Percentiles rank a stretch among this genome's conserved stretches.
phyloP scores from a whole-genome alignment of 2,329 filamentous ascomycete genomes.

The Cercospora nicotianae region DNA sequence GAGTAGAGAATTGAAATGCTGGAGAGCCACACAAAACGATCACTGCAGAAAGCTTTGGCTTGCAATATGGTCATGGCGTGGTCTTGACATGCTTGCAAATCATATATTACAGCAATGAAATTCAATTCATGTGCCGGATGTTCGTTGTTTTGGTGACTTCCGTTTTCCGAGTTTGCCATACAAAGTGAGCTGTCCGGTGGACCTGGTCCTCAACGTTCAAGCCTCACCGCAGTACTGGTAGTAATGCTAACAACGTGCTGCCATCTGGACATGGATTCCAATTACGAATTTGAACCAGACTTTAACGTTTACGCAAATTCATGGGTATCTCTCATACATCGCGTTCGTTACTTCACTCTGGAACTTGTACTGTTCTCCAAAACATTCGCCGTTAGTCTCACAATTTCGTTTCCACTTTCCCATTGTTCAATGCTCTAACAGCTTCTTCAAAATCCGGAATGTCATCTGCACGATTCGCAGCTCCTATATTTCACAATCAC shows the following conservation, averaged over 20 bases:
- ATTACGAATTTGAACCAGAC: neutral
- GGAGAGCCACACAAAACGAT: neutral
- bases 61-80: neutral
- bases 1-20: conserved; percentile 50
- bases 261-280: neutral
- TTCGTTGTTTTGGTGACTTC: too few relatives aligned
- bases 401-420: neutral
- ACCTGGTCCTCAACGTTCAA: too few relatives aligned
- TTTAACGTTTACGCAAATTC: neutral
- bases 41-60: neutral
- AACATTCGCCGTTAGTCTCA: neutral
- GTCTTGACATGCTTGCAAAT: neutral
- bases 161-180: too few relatives aligned
- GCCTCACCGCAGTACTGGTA: neutral
- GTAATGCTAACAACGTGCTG: neutral
- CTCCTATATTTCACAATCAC: conserved; percentile 22
- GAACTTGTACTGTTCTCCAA: neutral
- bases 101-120: neutral
- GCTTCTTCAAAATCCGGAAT: conserved; percentile 55
- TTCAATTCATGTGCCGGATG: neutral
- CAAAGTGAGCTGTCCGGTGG: too few relatives aligned
- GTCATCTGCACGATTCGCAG: conserved; percentile 54
- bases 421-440: conserved; percentile 27
- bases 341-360: neutral
- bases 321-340: neutral